Evolutionary conservation across 805 yeast genomes (phyloP).

Genomic region (Grigorovia yakushimaensis): DNA sequence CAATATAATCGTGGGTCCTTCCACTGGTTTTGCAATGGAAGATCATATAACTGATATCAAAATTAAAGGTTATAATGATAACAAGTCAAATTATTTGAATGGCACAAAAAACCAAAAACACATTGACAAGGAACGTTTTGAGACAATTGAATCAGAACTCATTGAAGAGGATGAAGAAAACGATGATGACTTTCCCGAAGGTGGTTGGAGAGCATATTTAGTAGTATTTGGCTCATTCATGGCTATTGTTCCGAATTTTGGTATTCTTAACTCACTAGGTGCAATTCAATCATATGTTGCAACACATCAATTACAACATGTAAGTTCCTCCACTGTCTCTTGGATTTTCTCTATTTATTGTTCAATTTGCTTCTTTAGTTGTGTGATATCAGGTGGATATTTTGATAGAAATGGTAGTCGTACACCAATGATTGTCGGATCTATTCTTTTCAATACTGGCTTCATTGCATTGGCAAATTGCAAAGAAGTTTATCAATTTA

Average conservation of each 20-base stretch:
- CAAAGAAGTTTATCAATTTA: slow-evolving; percentile 46
- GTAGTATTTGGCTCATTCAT: slow-evolving; percentile 53
- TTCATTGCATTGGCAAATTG: slow-evolving; percentile 48
- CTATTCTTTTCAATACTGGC: slow-evolving; percentile 40
- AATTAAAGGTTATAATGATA: neutral
- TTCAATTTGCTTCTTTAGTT: slow-evolving; percentile 41
- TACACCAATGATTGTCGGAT: slow-evolving; percentile 36
- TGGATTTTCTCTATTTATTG: slow-evolving; percentile 62
- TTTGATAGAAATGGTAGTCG: slow-evolving; percentile 55
- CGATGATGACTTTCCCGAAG: slow-evolving; percentile 36
- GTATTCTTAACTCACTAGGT: slow-evolving; percentile 53
- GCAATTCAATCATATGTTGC: slow-evolving; percentile 56
- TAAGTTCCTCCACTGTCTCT: slow-evolving; percentile 42
- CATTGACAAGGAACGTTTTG: neutral
- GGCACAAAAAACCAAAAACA: neutral
- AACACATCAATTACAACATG: slow-evolving; percentile 41
- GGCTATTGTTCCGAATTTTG: slow-evolving; percentile 50
- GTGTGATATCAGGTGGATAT: slow-evolving; percentile 48
- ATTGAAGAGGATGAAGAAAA: neutral
- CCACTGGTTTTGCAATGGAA: neutral
- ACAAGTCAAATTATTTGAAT: neutral
- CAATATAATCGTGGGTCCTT: neutral
- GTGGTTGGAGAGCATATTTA: slow-evolving; percentile 47
- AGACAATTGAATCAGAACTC: neutral
- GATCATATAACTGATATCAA: neutral